Percentiles rank a stretch among this genome's conserved stretches.
These are phyloP conservation scores for Rhododendron vialii DNA, from an alignment of 148 eudicot species.

Conservation along the genomic window DNA sequence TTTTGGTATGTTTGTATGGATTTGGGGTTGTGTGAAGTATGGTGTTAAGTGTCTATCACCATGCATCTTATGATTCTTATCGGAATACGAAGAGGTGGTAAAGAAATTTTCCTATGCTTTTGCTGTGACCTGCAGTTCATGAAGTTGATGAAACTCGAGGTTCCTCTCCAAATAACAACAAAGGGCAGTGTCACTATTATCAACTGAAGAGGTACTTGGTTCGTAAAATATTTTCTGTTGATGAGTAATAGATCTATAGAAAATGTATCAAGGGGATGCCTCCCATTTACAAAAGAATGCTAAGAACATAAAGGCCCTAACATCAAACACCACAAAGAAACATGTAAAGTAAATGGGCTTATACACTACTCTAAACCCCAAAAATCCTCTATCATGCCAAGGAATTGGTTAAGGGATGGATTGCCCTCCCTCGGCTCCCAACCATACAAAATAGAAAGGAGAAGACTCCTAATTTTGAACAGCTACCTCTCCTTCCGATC, in stretches of 20 bases:
- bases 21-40: neutral
- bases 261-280: neutral
- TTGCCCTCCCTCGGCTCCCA: no score
- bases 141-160: conserved; percentile 68
- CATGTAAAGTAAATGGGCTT: no score
- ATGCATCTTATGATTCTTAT: neutral
- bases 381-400: neutral
- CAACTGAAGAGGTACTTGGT: conserved; percentile 16
- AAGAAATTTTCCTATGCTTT: neutral
- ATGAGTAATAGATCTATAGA: neutral
- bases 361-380: neutral
- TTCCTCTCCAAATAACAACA: conserved; percentile 31
- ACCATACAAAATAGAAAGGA: no score
- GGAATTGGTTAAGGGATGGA: neutral
- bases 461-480: no score
- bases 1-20: neutral
- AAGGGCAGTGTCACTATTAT: conserved; percentile 12
- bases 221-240: neutral
- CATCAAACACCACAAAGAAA: neutral
- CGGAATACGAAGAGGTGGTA: neutral
- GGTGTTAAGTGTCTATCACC: neutral
- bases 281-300: neutral
- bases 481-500: no score
- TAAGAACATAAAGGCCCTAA: neutral
- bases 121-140: conserved; percentile 51